Evolutionary conservation across 2,329 filamentous ascomycete genomes (phyloP).

Genomic region (Claviceps monticola): DNA sequence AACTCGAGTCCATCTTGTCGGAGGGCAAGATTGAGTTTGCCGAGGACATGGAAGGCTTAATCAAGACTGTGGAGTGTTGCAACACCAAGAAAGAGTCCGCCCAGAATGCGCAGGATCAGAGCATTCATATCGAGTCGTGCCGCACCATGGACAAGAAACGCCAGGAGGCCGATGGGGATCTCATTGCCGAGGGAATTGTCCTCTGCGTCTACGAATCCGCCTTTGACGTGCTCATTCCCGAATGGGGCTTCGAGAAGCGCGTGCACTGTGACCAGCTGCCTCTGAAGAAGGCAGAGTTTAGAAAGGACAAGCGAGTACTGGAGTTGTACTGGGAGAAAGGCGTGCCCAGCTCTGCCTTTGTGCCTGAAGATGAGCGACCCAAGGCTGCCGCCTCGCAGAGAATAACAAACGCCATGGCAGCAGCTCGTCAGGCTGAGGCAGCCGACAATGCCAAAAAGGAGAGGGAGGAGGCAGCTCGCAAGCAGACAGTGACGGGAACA

Average conservation of each 20-base stretch:
- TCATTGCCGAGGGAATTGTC: slow-evolving; percentile 91
- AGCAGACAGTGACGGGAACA: slow-evolving; percentile 87
- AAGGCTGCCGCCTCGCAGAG: slow-evolving; percentile 65
- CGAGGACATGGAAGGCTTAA: slow-evolving; percentile 76
- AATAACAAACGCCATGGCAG: slow-evolving; percentile 59
- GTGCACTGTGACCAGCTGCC: slow-evolving; percentile 97
- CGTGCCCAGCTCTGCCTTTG: slow-evolving; percentile 86
- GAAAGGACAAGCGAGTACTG: slow-evolving; percentile 86
- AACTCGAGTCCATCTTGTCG: slow-evolving; percentile 76
- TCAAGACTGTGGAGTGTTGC: slow-evolving; percentile 87
- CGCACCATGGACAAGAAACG: slow-evolving; percentile 88
- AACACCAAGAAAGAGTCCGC: slow-evolving; percentile 99
- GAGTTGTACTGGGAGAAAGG: slow-evolving; percentile 99
- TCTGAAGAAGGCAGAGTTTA: slow-evolving; percentile 96
- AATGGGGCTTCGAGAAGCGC: slow-evolving; percentile 98
- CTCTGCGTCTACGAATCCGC: slow-evolving; percentile 97
- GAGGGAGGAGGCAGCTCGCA: slow-evolving; percentile 78
- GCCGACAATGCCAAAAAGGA: slow-evolving; percentile 72
- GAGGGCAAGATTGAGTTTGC: slow-evolving; percentile 70
- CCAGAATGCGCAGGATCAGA: slow-evolving; percentile 94
- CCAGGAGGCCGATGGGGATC: slow-evolving; percentile 73
- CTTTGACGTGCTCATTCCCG: slow-evolving; percentile 93
- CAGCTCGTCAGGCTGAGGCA: slow-evolving; percentile 67
- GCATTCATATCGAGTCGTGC: slow-evolving; percentile 95
- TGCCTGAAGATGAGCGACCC: slow-evolving; percentile 91